phyloP scores from a whole-genome alignment of 768 basidiomycete genomes.

The Pisolithus sp. region DNA sequence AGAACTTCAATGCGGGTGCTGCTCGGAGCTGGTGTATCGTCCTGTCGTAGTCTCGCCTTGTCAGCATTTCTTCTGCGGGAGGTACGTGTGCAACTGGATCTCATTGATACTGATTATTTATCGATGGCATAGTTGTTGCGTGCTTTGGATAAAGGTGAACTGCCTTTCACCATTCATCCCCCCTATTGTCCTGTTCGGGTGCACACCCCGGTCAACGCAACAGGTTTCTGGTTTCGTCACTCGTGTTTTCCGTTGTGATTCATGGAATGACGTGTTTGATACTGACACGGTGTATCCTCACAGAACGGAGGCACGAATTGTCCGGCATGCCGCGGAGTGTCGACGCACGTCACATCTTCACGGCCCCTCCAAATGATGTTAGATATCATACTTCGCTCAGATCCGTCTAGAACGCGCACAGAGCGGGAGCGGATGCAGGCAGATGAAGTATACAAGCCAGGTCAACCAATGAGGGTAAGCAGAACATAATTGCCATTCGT shows the following conservation, averaged over 20 bases:
- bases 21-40: slow-evolving; percentile 72
- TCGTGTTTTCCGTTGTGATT: too few species aligned
- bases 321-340: slow-evolving; percentile 70
- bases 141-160: slow-evolving; percentile 81
- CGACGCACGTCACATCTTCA: slow-evolving; percentile 64
- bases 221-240: too few species aligned
- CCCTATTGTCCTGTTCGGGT: neutral
- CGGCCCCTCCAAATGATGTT: slow-evolving; percentile 67
- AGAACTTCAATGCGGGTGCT: slow-evolving; percentile 83
- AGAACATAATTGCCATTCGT: neutral
- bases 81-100: slow-evolving; percentile 38
- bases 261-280: neutral
- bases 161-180: neutral
- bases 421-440: slow-evolving; percentile 73
- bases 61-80: slow-evolving; percentile 89
- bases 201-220: too few species aligned
- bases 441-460: slow-evolving; percentile 69
- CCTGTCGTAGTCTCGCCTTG: slow-evolving; percentile 81
- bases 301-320: slow-evolving; percentile 85
- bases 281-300: slow-evolving; percentile 10
- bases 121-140: slow-evolving; percentile 52
- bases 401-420: slow-evolving; percentile 61
- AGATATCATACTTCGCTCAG: slow-evolving; percentile 64
- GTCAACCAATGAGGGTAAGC: slow-evolving; percentile 55
- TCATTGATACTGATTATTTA: slow-evolving; percentile 32